A percentile compares a stretch with the other conserved stretches of the same genome.
Evolutionary conservation across 306 rosid genomes (phyloP).

Genomic region (Trifolium pratense): DNA sequence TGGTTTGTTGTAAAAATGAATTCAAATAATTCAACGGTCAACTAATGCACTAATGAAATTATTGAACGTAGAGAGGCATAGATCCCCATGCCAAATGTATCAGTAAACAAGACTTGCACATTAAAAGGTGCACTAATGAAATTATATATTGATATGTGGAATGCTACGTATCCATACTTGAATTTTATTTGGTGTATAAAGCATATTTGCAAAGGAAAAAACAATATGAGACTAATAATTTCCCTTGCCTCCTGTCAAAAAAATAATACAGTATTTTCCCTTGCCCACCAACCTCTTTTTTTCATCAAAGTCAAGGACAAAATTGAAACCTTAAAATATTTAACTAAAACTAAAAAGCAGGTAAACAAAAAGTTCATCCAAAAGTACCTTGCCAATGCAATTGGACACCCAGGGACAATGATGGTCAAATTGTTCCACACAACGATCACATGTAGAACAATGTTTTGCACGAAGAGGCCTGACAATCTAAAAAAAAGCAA

Average conservation of each 20-base stretch:
- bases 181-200: conserved; percentile 23
- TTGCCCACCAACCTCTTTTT: conserved; percentile 2
- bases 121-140: background rate
- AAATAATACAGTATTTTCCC: no score
- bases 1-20: conserved; percentile 3
- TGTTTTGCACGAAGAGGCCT: conserved; percentile 99
- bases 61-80: conserved; percentile 22
- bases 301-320: conserved; percentile 22
- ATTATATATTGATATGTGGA: background rate
- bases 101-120: background rate
- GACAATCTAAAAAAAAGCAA: conserved; percentile 73
- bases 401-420: conserved; percentile 99
- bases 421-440: conserved; percentile 98
- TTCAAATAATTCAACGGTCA: background rate
- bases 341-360: conserved; percentile 19
- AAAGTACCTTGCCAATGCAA: conserved; percentile 94
- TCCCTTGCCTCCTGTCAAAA: no score
- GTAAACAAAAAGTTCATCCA: conserved; percentile 30
- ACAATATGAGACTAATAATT: conserved; percentile 21
- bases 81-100: background rate
- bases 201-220: conserved; percentile 3
- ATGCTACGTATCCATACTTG: conserved; percentile 25
- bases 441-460: conserved; percentile 90
- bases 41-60: conserved; percentile 7
- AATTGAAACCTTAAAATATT: conserved; percentile 25